Evolutionary conservation across 2,329 filamentous ascomycete species (phyloP).

Genomic region (Capronia americana): DNA sequence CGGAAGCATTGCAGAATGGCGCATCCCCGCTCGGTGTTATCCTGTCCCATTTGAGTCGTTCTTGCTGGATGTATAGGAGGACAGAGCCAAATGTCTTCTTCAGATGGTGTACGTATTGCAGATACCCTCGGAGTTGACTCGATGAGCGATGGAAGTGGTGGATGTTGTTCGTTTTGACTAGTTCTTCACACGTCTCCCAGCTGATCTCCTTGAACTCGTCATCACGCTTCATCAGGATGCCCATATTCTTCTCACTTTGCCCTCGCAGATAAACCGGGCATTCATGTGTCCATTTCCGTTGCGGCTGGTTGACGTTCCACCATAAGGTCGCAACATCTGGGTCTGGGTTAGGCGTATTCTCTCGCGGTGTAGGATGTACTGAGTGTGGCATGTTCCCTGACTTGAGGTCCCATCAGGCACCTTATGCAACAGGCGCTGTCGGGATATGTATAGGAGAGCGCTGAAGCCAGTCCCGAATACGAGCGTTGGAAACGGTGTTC

Average conservation of each 20-base stretch:
- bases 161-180: conserved; percentile 71
- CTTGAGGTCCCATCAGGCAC: background rate
- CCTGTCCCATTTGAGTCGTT: conserved; percentile 72
- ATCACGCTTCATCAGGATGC: conserved; percentile 75
- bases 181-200: conserved; percentile 72
- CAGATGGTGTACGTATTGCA: conserved; percentile 70
- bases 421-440: background rate
- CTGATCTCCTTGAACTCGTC: conserved; percentile 65
- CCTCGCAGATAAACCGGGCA: conserved; percentile 75
- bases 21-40: conserved; percentile 47
- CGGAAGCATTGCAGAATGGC: conserved; percentile 53
- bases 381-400: conserved; percentile 37
- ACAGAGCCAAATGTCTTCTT: conserved; percentile 74
- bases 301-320: conserved; percentile 83
- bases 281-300: conserved; percentile 63
- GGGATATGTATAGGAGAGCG: background rate
- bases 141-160: conserved; percentile 78
- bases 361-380: conserved; percentile 27
- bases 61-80: conserved; percentile 73
- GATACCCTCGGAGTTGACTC: conserved; percentile 78
- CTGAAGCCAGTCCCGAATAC: background rate
- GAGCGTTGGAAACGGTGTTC: background rate
- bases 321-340: conserved; percentile 58
- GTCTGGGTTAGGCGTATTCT: conserved; percentile 28
- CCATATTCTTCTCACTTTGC: conserved; percentile 70